A percentile compares a stretch with the other conserved stretches of the same genome.
Conservation (phyloP, 2,329 filamentous ascomycete species). For the Talaromyces sp. region DNA sequence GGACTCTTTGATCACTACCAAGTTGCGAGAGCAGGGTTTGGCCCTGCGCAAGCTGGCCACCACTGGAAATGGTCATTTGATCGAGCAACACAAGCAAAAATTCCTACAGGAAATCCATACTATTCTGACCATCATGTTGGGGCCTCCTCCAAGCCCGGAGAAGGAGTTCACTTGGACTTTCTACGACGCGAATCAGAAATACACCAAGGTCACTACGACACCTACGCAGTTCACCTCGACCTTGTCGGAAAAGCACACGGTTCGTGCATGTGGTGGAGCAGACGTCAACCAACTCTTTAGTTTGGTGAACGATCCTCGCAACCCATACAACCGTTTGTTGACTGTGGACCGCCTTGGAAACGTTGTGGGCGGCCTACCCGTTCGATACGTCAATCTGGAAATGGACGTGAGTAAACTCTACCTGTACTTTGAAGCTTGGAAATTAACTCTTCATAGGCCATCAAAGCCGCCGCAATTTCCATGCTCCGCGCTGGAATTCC, state of each 20-base stretch:
- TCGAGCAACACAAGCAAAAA: slow-evolving; percentile 57
- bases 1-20: slow-evolving; percentile 72
- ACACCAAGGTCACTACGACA: slow-evolving; percentile 58
- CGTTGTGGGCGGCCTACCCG: slow-evolving; percentile 66
- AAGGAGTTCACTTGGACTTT: slow-evolving; percentile 76
- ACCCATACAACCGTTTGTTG: slow-evolving; percentile 65
- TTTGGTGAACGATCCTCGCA: slow-evolving; percentile 79
- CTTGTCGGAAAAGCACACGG: slow-evolving; percentile 54
- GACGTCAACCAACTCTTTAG: slow-evolving; percentile 68
- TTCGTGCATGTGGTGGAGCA: slow-evolving; percentile 54
- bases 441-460: slow-evolving; percentile 33
- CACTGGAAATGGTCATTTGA: slow-evolving; percentile 29
- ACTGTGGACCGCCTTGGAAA: slow-evolving; percentile 78
- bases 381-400: slow-evolving; percentile 79
- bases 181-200: slow-evolving; percentile 62
- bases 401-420: slow-evolving; percentile 44
- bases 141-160: slow-evolving; percentile 66
- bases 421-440: not conserved
- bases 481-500: slow-evolving; percentile 76
- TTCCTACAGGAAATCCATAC: slow-evolving; percentile 78
- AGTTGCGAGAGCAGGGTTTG: slow-evolving; percentile 81
- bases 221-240: slow-evolving; percentile 68
- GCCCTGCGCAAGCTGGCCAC: slow-evolving; percentile 56
- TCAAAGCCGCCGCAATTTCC: slow-evolving; percentile 68
- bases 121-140: slow-evolving; percentile 76